Evolutionary conservation across 2,329 filamentous ascomycete species (phyloP).

Genomic region (Pestalotiopsis sp.): DNA sequence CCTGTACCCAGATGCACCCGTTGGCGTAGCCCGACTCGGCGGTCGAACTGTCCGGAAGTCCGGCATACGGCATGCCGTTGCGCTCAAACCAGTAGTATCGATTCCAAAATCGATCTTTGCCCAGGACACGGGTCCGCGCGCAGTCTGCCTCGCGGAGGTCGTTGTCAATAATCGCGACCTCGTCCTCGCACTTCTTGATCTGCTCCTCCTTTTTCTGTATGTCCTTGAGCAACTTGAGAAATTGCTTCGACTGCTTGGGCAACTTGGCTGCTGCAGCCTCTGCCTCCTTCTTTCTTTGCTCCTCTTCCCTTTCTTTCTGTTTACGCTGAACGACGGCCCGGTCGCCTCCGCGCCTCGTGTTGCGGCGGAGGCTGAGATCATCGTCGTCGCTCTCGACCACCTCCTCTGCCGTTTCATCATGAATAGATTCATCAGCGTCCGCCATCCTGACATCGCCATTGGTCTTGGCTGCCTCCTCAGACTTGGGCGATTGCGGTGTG

Average conservation of each 20-base stretch:
- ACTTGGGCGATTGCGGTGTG: slow-evolving; percentile 63
- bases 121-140: slow-evolving; percentile 83
- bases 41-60: slow-evolving; percentile 86
- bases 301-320: slow-evolving; percentile 75
- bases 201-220: slow-evolving; percentile 85
- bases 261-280: slow-evolving; percentile 67
- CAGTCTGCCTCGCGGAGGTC: slow-evolving; percentile 94
- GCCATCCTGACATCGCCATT: slow-evolving; percentile 64
- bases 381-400: slow-evolving; percentile 74
- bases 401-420: slow-evolving; percentile 61
- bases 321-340: slow-evolving; percentile 73
- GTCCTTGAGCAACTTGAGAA: slow-evolving; percentile 83
- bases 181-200: slow-evolving; percentile 80
- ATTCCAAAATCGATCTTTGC: slow-evolving; percentile 97
- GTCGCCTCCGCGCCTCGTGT: slow-evolving; percentile 65
- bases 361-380: slow-evolving; percentile 56
- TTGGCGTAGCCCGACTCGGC: slow-evolving; percentile 88
- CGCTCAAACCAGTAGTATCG: slow-evolving; percentile 99
- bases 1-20: slow-evolving; percentile 94
- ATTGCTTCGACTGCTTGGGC: slow-evolving; percentile 83
- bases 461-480: slow-evolving; percentile 44
- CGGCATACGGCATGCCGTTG: slow-evolving; percentile 95
- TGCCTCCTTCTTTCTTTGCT: slow-evolving; percentile 69
- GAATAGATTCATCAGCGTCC: slow-evolving; percentile 64
- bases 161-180: slow-evolving; percentile 84